phyloP scores from a whole-genome alignment of 352 stramenopile species.

The Pythium phragmiticola region DNA sequence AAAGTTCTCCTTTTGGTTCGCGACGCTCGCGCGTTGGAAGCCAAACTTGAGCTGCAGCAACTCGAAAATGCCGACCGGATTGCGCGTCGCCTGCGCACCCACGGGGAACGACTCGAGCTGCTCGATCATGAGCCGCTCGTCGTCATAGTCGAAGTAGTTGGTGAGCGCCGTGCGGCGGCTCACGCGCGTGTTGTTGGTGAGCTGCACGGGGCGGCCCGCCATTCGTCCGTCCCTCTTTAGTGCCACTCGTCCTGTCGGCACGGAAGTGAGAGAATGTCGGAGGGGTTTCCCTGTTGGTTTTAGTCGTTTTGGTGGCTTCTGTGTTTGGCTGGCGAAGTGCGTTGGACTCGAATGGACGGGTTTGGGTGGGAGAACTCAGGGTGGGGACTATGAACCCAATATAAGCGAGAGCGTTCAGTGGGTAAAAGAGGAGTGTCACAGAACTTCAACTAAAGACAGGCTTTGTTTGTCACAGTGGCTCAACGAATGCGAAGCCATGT shows the following conservation, averaged over 20 bases:
- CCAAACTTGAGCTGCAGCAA: conserved; percentile 81
- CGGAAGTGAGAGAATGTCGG: background rate
- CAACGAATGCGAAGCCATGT: background rate
- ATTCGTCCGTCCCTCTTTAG: background rate
- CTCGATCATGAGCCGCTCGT: conserved; percentile 48
- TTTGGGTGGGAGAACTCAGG: background rate
- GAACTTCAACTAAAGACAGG: background rate
- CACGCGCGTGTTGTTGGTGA: conserved; percentile 28
- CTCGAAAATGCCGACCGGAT: conserved; percentile 12
- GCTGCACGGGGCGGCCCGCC: conserved; percentile 19
- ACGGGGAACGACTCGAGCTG: conserved; percentile 66
- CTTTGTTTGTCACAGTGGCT: background rate
- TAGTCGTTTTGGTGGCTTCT: background rate
- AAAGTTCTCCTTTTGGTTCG: conserved; percentile 86
- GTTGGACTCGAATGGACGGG: background rate
- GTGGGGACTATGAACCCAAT: background rate
- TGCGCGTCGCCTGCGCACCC: conserved; percentile 2
- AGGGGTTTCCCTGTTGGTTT: background rate
- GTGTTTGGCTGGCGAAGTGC: background rate
- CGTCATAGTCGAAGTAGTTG: conserved; percentile 80
- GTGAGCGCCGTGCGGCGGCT: conserved; percentile 54
- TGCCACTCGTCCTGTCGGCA: background rate
- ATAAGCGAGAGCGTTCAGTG: background rate
- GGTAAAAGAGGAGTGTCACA: background rate
- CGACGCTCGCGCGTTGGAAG: conserved; percentile 83